Conservation (phyloP, 306 rosid species). For the Vicia sativa region DNA sequence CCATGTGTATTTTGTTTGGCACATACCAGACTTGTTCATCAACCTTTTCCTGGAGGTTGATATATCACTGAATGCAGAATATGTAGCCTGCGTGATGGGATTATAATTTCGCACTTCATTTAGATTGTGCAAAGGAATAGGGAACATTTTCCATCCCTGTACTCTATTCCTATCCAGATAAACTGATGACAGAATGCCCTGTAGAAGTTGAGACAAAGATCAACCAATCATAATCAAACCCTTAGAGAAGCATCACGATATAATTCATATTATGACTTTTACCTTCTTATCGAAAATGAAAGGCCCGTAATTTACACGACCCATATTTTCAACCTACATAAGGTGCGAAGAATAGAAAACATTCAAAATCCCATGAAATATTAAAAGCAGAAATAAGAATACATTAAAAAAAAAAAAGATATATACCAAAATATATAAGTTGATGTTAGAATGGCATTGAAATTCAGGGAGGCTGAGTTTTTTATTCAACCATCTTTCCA, state of each 20-base stretch:
- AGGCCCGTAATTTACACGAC: conserved; percentile 82
- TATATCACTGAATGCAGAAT: conserved; percentile 42
- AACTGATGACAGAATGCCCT: conserved; percentile 94
- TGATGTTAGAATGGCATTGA: conserved; percentile 58
- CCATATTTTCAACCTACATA: conserved; percentile 89
- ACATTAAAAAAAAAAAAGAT: conserved; percentile 18
- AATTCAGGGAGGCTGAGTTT: conserved; percentile 62
- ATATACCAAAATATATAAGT: conserved; percentile 73
- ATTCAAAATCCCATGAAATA: conserved; percentile 9
- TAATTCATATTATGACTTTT: conserved; percentile 37
- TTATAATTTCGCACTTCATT: conserved; percentile 57
- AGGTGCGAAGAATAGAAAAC: conserved; percentile 22
- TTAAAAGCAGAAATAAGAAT: conserved; percentile 3
- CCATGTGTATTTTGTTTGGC: conserved; percentile 19
- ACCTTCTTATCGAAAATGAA: conserved; percentile 86
- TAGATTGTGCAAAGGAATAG: conserved; percentile 68
- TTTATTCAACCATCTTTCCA: conserved; percentile 73
- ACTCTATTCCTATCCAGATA: conserved; percentile 58
- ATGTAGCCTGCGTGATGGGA: conserved; percentile 47
- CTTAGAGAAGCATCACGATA: conserved; percentile 12
- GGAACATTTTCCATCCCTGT: conserved; percentile 72
- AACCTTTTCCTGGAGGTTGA: conserved; percentile 44
- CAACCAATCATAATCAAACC: conserved; percentile 30
- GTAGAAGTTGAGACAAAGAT: conserved; percentile 39
- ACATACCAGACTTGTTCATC: conserved; percentile 53